phyloP scores from a whole-genome alignment of 2,329 filamentous ascomycete genomes.

The Aspergillus tanneri region DNA sequence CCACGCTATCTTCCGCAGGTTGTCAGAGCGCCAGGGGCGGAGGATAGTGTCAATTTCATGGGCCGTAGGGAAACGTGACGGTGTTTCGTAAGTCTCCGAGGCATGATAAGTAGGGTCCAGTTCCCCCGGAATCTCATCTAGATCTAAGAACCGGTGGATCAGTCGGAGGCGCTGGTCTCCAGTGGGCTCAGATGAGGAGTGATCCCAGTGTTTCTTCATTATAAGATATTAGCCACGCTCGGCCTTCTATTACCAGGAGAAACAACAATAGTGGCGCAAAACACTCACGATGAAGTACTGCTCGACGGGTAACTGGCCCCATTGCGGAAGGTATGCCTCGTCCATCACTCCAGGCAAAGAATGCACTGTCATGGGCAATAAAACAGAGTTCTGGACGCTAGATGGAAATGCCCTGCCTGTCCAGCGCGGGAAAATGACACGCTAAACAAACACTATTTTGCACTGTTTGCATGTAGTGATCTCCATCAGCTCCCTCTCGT shows the following conservation, averaged over 20 bases:
- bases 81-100: neutral
- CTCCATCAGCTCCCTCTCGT: too few relatives aligned
- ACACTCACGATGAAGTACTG: slow-evolving; percentile 9
- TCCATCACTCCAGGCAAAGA: too few relatives aligned
- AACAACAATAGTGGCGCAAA: neutral
- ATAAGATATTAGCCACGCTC: neutral
- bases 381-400: too few relatives aligned
- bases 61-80: neutral
- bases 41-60: slow-evolving; percentile 6
- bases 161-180: slow-evolving; percentile 4
- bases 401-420: too few relatives aligned
- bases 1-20: slow-evolving; percentile 11
- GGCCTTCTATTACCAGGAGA: too few relatives aligned
- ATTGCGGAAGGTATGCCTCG: neutral
- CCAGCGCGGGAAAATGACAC: too few relatives aligned
- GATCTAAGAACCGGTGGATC: slow-evolving; percentile 3
- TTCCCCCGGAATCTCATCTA: slow-evolving; percentile 8
- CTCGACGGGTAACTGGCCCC: too few relatives aligned
- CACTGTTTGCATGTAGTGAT: too few relatives aligned
- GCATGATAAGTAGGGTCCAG: neutral
- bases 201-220: slow-evolving; percentile 4
- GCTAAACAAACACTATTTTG: too few relatives aligned
- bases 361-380: too few relatives aligned
- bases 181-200: slow-evolving; percentile 3
- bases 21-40: slow-evolving; percentile 6